Percentiles rank a stretch among this genome's conserved stretches.
Conservation (phyloP, 768 basidiomycete species). For the Neoboletus brunneissimus region DNA sequence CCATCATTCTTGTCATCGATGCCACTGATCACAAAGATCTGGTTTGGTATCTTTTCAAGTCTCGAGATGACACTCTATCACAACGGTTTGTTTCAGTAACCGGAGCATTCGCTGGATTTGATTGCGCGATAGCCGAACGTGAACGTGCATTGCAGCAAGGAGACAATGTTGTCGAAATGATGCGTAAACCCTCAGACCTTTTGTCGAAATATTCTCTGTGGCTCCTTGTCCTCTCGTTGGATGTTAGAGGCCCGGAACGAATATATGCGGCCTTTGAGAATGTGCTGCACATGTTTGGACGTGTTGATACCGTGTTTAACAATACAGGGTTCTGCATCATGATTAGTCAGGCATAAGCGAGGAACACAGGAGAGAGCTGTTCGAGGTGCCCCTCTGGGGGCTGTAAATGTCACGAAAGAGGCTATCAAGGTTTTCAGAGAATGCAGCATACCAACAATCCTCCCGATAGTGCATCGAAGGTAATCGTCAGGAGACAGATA, state of each 20-base stretch:
- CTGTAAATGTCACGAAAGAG: slow-evolving; percentile 31
- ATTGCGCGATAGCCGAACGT: slow-evolving; percentile 34
- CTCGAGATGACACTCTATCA: not conserved
- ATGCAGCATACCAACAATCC: slow-evolving; percentile 39
- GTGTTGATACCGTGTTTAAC: slow-evolving; percentile 45
- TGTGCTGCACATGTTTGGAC: slow-evolving; percentile 37
- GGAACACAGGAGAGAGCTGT: slow-evolving; percentile 33
- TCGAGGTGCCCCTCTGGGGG: slow-evolving; percentile 41
- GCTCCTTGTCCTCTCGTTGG: slow-evolving; percentile 39
- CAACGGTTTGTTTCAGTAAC: slow-evolving; percentile 31
- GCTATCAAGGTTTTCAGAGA: slow-evolving; percentile 38
- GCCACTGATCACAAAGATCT: slow-evolving; percentile 15
- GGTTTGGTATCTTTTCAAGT: slow-evolving; percentile 20
- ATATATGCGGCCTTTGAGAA: slow-evolving; percentile 35
- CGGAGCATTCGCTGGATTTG: slow-evolving; percentile 41
- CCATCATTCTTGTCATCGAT: slow-evolving; percentile 1
- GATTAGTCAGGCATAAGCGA: slow-evolving; percentile 33
- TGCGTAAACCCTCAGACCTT: slow-evolving; percentile 34
- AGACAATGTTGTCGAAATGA: slow-evolving; percentile 42
- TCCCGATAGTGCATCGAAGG: no score
- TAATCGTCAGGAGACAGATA: no score
- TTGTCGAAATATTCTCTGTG: slow-evolving; percentile 26
- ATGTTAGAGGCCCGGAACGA: slow-evolving; percentile 35
- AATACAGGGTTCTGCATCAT: slow-evolving; percentile 37
- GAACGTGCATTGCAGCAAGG: slow-evolving; percentile 36